Evolutionary conservation across 2,329 filamentous ascomycete species (phyloP).

Genomic region (Botrytis byssoidea): DNA sequence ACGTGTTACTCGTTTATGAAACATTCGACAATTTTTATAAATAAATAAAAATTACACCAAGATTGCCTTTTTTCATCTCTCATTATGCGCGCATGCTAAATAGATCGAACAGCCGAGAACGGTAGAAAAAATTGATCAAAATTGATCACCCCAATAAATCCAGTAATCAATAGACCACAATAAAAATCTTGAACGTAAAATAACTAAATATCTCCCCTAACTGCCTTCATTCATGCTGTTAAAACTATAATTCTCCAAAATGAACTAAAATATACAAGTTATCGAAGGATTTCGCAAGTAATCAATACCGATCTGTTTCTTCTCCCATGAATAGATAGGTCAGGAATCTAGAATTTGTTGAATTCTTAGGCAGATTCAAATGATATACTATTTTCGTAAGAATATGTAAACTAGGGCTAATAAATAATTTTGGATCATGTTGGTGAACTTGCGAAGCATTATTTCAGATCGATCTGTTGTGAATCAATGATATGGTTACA

Average conservation of each 20-base stretch:
- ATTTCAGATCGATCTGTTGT: not conserved
- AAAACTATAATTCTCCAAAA: fast-evolving
- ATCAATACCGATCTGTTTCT: fast-evolving
- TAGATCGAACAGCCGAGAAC: too few species aligned
- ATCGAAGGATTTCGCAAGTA: fast-evolving
- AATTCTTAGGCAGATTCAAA: too few species aligned
- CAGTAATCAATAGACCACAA: too few species aligned
- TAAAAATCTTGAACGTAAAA: too few species aligned
- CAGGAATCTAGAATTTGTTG: not conserved
- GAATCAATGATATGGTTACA: not conserved
- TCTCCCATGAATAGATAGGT: not conserved
- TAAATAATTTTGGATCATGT: not conserved
- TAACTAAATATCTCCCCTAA: too few species aligned
- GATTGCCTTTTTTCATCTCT: not conserved
- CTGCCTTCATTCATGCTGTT: too few species aligned
- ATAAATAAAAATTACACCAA: not conserved
- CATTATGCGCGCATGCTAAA: not conserved
- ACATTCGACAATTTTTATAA: not conserved
- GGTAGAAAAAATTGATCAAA: fast-evolving
- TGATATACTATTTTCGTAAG: not conserved
- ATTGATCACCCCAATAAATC: too few species aligned
- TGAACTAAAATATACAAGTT: too few species aligned
- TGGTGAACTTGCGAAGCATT: not conserved
- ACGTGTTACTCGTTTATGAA: fast-evolving
- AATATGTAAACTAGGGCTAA: too few species aligned